phyloP scores from a whole-genome alignment of 2,329 filamentous ascomycete genomes.

The Rhynchosporium secalis region DNA sequence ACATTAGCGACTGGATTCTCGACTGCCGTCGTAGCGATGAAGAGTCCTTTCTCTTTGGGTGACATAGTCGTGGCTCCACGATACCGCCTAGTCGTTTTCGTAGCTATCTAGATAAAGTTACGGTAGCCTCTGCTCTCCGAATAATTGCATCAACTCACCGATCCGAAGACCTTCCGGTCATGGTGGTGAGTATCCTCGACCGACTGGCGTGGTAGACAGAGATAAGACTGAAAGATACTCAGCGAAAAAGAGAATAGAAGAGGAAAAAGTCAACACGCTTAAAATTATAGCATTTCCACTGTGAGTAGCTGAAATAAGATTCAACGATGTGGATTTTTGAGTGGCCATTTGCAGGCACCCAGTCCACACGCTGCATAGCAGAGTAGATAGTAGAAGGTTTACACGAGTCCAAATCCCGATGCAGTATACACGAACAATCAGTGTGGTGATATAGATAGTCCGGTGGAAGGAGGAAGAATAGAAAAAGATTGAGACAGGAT shows the following conservation, averaged over 20 bases:
- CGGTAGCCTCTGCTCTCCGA: not conserved
- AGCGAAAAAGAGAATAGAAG: not conserved
- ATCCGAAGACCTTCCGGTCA: not conserved
- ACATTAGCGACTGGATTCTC: constrained; percentile 7
- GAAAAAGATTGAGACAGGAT: not conserved
- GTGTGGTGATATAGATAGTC: not conserved
- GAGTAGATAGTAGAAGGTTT: not conserved
- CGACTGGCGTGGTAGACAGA: not conserved
- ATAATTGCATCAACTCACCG: not conserved
- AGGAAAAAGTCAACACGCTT: not conserved
- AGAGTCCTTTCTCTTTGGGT: constrained; percentile 1
- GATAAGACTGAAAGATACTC: not conserved
- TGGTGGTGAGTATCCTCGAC: not conserved
- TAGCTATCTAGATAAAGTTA: not conserved
- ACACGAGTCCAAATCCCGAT: not conserved
- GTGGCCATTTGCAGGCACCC: not conserved
- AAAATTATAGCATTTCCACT: too few species aligned
- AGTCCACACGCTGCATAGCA: not conserved
- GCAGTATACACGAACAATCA: not conserved
- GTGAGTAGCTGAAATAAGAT: too few species aligned
- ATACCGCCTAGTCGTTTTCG: constrained; percentile 7
- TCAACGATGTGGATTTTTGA: not conserved
- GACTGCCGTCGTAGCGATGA: constrained; percentile 9
- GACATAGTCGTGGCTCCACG: not conserved
- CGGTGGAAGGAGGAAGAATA: not conserved